These are phyloP conservation scores for Capsicum rhomboideum DNA, from an alignment of 257 asterid genomes.

Conservation along the genomic window DNA sequence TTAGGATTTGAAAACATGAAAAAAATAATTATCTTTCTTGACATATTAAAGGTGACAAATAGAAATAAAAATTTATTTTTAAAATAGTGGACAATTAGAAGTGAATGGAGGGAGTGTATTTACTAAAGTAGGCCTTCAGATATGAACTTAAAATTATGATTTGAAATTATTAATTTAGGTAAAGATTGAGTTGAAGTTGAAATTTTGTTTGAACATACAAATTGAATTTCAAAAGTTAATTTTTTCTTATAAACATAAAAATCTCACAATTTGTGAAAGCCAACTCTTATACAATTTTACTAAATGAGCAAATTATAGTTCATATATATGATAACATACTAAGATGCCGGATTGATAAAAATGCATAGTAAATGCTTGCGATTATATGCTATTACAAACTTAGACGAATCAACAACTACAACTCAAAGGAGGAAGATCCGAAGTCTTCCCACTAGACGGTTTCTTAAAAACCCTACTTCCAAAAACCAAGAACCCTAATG, in stretches of 20 bases:
- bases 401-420: conserved; percentile 1
- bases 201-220: neutral
- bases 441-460: conserved; percentile 16
- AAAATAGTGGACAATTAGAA: no score
- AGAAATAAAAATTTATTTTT: no score
- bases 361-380: neutral
- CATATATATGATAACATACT: no score
- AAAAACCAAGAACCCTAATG: conserved; percentile 51
- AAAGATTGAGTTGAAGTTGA: neutral
- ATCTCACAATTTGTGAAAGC: no score
- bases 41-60: no score
- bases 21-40: no score
- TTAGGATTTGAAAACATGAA: no score
- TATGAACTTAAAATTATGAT: neutral
- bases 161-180: neutral
- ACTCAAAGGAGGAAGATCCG: conserved; percentile 49
- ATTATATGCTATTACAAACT: neutral
- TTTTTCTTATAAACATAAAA: neutral
- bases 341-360: neutral
- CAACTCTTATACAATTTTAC: no score
- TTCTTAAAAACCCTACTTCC: conserved; percentile 43
- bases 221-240: neutral
- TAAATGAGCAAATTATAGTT: no score
- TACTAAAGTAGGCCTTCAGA: neutral
- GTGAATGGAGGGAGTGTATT: no score